Evolutionary conservation across 2,329 filamentous ascomycete genomes (phyloP).

Genomic region (Fusarium sp.): DNA sequence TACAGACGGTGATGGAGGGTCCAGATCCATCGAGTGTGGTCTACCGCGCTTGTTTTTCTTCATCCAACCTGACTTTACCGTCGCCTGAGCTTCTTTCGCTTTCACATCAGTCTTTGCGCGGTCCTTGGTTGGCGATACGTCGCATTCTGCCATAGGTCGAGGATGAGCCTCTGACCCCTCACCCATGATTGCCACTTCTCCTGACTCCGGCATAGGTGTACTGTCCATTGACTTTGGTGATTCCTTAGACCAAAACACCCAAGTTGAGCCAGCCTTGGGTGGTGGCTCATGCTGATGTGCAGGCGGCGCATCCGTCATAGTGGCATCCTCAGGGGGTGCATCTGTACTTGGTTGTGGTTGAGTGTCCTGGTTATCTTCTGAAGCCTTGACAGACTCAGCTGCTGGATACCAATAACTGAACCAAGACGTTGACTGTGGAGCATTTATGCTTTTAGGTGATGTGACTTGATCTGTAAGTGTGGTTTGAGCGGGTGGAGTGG

Average conservation of each 20-base stretch:
- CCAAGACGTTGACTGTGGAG: constrained; percentile 47
- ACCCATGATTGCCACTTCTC: constrained; percentile 65
- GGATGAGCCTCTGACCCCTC: constrained; percentile 66
- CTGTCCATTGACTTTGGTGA: constrained; percentile 50
- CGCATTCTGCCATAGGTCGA: constrained; percentile 55
- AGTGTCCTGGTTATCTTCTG: constrained; percentile 17
- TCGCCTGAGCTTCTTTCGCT: constrained; percentile 44
- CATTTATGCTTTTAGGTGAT: constrained; percentile 24
- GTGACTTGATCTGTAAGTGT: constrained; percentile 21
- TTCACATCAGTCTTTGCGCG: constrained; percentile 38
- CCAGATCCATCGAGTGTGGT: constrained; percentile 59
- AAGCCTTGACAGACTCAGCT: constrained; percentile 9
- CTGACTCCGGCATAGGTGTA: constrained; percentile 51
- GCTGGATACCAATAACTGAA: constrained; percentile 52
- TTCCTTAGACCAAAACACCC: constrained; percentile 83
- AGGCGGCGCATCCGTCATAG: constrained; percentile 54
- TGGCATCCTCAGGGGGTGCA: constrained; percentile 49
- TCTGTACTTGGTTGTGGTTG: constrained; percentile 27
- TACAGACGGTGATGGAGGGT: constrained; percentile 47
- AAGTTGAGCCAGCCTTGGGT: constrained; percentile 70
- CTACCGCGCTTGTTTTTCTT: constrained; percentile 56
- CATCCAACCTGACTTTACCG: constrained; percentile 46
- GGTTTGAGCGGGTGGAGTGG: constrained; percentile 37
- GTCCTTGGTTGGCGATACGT: constrained; percentile 53
- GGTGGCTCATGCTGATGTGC: constrained; percentile 45